Evolutionary conservation across 2,329 filamentous ascomycete species (phyloP), one percentile per base, ranked within the genome.

Genomic region (Pseudogymnoascus sp.): DNA sequence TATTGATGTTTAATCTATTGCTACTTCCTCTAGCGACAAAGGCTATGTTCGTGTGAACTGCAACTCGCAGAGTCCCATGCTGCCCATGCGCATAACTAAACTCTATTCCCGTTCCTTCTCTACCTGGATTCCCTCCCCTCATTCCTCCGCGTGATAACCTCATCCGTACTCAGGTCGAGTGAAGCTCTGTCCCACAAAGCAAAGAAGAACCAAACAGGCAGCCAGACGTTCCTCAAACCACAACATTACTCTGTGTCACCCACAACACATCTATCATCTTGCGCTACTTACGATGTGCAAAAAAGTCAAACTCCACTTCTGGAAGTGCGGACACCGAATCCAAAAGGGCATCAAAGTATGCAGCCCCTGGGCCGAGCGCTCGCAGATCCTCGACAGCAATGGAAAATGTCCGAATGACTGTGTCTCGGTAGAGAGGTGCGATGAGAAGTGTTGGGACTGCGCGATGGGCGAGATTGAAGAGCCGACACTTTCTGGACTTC

Each of bases 321-420:
- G 48, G 48, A 55, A 33, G 15, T 55, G 48, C 15, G 48, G 29
- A 1, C 48, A 55, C 29, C 48, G 48, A 55, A 6, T 55, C 48
- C 48, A 55, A 35, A 21, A 2, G 1, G 29, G 48, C n/a, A 55
- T 55, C 15, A 10, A 4, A 7, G 48, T 17, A 21, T 55, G 48
- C 48, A 55, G 48, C 48, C 48, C 48, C 29, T 55, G 48, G 48
- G 48, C 48, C 9, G 48, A 55, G 29, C 29, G 48, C 48, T 55
- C 48, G 9, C 48, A 35, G 48, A 55, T 55, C 48, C 48, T 55
- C n/a, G 48, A 55, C 48, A 15, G n/a, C n/a, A 35, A 55, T 10
- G 29, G 29, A 17, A 55, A 55, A 55, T 55, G 48, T n/a, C 48
- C 48, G 9, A 55, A 55, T 33, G 48, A 55, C 48, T 17, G 48